A percentile compares a stretch with the other conserved stretches of the same genome.
Evolutionary conservation across 83 land plant genomes (phyloP).

Genomic region (Picea abies): DNA sequence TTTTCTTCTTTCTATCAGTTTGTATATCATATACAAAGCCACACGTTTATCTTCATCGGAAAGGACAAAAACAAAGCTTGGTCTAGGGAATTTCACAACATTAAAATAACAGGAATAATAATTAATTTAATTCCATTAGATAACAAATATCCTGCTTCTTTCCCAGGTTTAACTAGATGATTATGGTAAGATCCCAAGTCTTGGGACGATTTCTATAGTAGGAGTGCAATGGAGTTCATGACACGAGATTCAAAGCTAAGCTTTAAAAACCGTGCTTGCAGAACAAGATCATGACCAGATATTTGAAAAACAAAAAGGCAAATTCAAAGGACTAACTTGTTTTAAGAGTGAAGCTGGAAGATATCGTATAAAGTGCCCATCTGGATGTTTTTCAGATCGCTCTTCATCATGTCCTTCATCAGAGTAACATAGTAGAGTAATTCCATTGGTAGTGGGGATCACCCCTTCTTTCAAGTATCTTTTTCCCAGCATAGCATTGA

Average conservation of each 20-base stretch:
- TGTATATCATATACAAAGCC: too few relatives aligned
- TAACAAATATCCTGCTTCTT: not conserved
- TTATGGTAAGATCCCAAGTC: not conserved
- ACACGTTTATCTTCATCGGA: too few relatives aligned
- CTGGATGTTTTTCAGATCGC: conserved; percentile 90
- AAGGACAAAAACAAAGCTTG: too few relatives aligned
- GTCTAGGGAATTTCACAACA: too few relatives aligned
- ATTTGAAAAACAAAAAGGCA: not conserved
- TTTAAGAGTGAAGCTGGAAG: conserved; percentile 85
- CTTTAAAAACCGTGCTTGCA: not conserved
- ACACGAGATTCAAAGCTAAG: not conserved
- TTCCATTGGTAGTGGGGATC: conserved; percentile 97
- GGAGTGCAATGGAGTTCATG: not conserved
- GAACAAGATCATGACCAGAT: not conserved
- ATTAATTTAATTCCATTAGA: not conserved
- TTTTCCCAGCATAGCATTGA: conserved; percentile 96
- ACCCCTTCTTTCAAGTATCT: conserved; percentile 90
- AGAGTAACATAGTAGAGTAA: conserved; percentile 77
- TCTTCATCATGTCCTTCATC: conserved; percentile 48
- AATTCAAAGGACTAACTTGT: conserved; percentile 57
- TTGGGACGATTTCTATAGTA: not conserved
- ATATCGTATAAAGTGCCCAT: conserved; percentile 93
- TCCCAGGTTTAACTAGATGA: not conserved
- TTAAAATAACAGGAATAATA: too few relatives aligned
- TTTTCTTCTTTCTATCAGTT: too few relatives aligned